Percentiles rank a stretch among this genome's conserved stretches.
phyloP scores from a whole-genome alignment of 257 asterid species.

The Thymus quinquecostatus region DNA sequence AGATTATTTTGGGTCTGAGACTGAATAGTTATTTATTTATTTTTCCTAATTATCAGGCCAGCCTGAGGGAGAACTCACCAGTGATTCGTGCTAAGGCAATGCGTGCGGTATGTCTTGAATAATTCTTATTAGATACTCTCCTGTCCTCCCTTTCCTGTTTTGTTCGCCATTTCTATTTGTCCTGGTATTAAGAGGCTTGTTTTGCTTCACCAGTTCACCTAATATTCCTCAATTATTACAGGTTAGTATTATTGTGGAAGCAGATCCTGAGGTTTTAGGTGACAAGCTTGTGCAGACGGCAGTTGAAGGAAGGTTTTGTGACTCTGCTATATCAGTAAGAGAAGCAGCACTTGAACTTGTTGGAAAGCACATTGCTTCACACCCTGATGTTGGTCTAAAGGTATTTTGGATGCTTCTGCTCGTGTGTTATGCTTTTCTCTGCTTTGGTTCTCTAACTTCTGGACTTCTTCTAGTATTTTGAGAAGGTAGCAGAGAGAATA shows the following conservation, averaged over 20 bases:
- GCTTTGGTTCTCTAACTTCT: constrained; percentile 37
- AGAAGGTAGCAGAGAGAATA: constrained; percentile 94
- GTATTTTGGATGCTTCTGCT: constrained; percentile 51
- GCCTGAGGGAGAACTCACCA: constrained; percentile 93
- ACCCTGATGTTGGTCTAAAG: constrained; percentile 99
- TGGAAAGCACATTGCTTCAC: constrained; percentile 98
- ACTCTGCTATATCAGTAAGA: constrained; percentile 93
- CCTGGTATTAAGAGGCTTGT: constrained; percentile 25
- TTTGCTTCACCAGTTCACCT: constrained; percentile 30
- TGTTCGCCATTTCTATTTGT: background rate
- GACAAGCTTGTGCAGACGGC: constrained; percentile 88
- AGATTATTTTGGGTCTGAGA: constrained; percentile 21
- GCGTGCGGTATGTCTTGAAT: constrained; percentile 79
- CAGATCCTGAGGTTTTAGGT: constrained; percentile 98
- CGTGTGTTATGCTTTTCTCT: constrained; percentile 20
- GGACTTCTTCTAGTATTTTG: constrained; percentile 71
- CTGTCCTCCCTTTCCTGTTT: constrained; percentile 15
- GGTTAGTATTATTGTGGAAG: constrained; percentile 98
- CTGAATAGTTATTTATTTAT: constrained; percentile 21
- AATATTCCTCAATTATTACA: constrained; percentile 42
- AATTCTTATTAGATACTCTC: constrained; percentile 23
- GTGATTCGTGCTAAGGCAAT: constrained; percentile 96
- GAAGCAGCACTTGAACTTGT: constrained; percentile 99
- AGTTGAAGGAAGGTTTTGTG: constrained; percentile 98
- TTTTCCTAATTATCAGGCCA: constrained; percentile 63